These are phyloP conservation scores for Bipolaris victoriae DNA, from an alignment of 2,329 filamentous ascomycete genomes.

Conservation along the genomic window DNA sequence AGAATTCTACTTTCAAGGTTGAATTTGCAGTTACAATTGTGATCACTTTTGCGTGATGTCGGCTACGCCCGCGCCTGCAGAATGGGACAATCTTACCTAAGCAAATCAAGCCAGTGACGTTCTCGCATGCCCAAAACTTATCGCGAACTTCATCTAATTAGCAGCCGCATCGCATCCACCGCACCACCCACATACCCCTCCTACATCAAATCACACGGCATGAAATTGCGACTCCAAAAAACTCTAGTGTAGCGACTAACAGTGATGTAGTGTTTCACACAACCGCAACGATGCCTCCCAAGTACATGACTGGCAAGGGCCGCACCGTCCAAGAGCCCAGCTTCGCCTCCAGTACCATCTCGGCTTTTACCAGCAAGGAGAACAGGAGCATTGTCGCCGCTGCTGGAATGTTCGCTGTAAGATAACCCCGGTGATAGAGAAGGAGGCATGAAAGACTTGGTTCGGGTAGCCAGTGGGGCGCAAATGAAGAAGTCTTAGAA, in stretches of 20 bases:
- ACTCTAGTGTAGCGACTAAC: not conserved
- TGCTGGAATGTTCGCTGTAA: constrained; percentile 59
- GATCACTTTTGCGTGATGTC: not conserved
- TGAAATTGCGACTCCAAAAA: not conserved
- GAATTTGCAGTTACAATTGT: not conserved
- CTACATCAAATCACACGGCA: constrained; percentile 9
- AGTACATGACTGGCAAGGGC: constrained; percentile 34
- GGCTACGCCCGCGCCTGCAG: not conserved
- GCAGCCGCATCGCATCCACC: constrained; percentile 23
- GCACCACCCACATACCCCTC: constrained; percentile 5
- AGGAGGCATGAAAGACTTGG: not conserved
- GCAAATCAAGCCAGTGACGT: constrained; percentile 4
- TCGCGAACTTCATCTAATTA: constrained; percentile 1
- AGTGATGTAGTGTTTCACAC: not conserved
- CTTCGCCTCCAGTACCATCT: constrained; percentile 50
- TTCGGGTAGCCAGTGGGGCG: not conserved
- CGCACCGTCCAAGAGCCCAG: constrained; percentile 43
- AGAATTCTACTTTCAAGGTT: not conserved
- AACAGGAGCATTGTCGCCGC: constrained; percentile 58
- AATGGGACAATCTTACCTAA: constrained; percentile 2
- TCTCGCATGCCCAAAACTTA: constrained; percentile 5
- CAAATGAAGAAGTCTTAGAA: not conserved
- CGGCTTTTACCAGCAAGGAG: constrained; percentile 54
- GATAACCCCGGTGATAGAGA: constrained; percentile 24
- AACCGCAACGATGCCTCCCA: constrained; percentile 38